Evolutionary conservation across 768 basidiomycete genomes (phyloP).

Genomic region (Serendipita sp.): DNA sequence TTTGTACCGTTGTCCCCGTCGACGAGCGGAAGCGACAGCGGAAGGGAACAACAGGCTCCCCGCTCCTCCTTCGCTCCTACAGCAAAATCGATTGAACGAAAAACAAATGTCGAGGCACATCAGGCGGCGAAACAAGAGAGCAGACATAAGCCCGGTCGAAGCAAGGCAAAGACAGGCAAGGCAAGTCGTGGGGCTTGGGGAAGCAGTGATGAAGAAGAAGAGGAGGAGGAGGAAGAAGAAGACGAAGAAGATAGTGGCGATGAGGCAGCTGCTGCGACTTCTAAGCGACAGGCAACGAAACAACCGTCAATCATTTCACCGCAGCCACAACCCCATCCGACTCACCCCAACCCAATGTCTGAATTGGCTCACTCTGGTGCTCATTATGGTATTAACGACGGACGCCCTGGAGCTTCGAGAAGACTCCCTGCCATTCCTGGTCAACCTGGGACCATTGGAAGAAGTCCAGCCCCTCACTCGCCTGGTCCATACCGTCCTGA

Average conservation of each 20-base stretch:
- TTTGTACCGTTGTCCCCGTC: constrained; percentile 21
- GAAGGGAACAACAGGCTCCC: constrained; percentile 25
- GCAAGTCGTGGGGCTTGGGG: constrained; percentile 36
- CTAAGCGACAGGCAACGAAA: not conserved
- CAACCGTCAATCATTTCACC: not conserved
- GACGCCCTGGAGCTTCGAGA: not conserved
- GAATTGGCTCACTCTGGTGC: constrained; percentile 1
- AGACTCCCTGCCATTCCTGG: constrained; percentile 14
- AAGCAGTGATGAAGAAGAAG: constrained; percentile 71
- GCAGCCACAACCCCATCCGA: constrained; percentile 6
- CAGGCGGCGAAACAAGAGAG: constrained; percentile 71
- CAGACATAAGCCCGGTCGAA: constrained; percentile 54
- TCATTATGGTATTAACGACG: not conserved
- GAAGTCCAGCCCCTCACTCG: not conserved
- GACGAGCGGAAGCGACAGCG: constrained; percentile 17
- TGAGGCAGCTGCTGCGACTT: constrained; percentile 7
- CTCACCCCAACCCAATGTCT: constrained; percentile 7
- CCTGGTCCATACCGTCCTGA: not conserved
- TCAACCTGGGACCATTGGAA: not conserved
- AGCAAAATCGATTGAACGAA: constrained; percentile 67
- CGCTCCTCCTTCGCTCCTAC: constrained; percentile 83
- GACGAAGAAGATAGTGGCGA: constrained; percentile 19
- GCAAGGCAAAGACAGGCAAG: constrained; percentile 24
- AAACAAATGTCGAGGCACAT: constrained; percentile 68
- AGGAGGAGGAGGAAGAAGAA: constrained; percentile 60